phyloP scores from a whole-genome alignment of 2,329 filamentous ascomycete genomes.

The Fusarium coffeatum region DNA sequence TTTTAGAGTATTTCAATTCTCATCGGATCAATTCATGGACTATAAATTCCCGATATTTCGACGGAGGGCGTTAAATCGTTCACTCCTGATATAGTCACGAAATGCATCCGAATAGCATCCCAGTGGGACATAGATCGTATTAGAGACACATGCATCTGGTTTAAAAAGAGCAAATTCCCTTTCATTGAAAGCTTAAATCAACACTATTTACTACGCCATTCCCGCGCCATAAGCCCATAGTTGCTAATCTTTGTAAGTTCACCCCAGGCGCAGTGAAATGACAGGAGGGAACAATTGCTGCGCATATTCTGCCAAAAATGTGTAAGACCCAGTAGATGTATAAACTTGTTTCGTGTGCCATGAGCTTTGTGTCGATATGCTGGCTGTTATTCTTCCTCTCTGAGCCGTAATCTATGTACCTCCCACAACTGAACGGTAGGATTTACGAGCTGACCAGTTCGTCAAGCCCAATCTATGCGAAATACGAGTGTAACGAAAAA shows the following conservation, averaged over 20 bases:
- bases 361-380: neutral
- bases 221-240: neutral
- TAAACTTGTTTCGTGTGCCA: neutral
- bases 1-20: neutral
- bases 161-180: neutral
- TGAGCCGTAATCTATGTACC: neutral
- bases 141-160: neutral
- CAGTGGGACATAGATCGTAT: neutral
- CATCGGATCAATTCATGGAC: too few species aligned
- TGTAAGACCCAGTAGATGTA: neutral
- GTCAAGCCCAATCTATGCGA: neutral
- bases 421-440: neutral
- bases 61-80: neutral
- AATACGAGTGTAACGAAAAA: neutral
- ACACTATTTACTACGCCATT: neutral
- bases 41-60: too few species aligned
- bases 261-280: neutral
- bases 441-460: neutral
- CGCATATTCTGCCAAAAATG: neutral
- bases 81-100: neutral
- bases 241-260: neutral
- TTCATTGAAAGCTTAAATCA: neutral
- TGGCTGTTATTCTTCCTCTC: neutral
- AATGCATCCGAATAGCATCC: neutral
- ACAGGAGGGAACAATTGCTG: neutral